A percentile compares a stretch with the other conserved stretches of the same genome.
Evolutionary conservation across 2,329 filamentous ascomycete genomes (phyloP).

Genomic region (Hymenoscyphus occultus): DNA sequence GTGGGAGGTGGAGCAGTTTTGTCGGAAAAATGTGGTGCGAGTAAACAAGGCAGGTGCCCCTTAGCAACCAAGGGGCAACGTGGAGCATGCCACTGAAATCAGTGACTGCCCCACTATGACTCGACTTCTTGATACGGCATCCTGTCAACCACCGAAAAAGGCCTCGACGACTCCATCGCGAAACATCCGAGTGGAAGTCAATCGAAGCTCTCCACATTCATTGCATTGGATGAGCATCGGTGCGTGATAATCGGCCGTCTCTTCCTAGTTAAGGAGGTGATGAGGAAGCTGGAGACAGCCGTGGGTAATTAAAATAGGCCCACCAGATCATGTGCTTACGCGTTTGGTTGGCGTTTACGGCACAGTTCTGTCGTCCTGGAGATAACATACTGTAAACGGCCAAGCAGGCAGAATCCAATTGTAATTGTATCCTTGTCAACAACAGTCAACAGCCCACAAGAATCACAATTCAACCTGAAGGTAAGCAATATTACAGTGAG

Average conservation of each 20-base stretch:
- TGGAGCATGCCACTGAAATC: background rate
- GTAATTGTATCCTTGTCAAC: no score
- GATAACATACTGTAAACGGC: no score
- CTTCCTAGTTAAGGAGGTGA: background rate
- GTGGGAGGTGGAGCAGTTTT: constrained; percentile 9
- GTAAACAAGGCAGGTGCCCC: constrained; percentile 9
- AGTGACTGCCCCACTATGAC: constrained; percentile 7
- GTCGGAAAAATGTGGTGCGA: constrained; percentile 7
- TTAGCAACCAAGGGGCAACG: constrained; percentile 13
- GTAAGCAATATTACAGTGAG: background rate
- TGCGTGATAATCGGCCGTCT: background rate
- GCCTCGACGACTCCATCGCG: background rate
- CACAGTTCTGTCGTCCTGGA: background rate
- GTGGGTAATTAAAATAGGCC: no score
- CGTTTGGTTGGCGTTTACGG: background rate
- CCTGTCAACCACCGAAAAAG: background rate
- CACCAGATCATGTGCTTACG: constrained; percentile 1
- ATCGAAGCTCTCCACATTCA: background rate
- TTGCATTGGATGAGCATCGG: background rate
- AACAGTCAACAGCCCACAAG: background rate
- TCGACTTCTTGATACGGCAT: background rate
- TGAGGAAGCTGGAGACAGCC: no score
- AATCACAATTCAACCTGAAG: background rate
- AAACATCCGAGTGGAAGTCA: background rate
- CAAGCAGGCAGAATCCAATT: no score